These are phyloP conservation scores for Antitrichia curtipendula DNA, from an alignment of 225 moss, liverwort and hornwort species.

Conservation along the genomic window DNA sequence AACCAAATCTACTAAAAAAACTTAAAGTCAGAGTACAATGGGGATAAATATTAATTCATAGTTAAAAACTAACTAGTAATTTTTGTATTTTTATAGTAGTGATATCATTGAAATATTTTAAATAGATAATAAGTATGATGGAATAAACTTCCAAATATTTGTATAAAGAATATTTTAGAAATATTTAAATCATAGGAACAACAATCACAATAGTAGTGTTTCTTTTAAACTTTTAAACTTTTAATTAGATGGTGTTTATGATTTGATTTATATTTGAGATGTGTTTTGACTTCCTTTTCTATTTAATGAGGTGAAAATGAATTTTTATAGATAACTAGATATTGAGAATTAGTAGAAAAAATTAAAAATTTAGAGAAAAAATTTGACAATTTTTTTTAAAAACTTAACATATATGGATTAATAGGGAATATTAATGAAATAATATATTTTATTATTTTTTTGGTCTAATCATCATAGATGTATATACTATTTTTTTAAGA, in stretches of 20 bases:
- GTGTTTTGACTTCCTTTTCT: not conserved
- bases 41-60: accelerated
- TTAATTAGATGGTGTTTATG: accelerated
- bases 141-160: not conserved
- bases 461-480: not conserved
- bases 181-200: not conserved
- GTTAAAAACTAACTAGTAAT: not conserved
- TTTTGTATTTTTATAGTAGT: not conserved
- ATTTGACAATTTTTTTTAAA: accelerated
- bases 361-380: not conserved
- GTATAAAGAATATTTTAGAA: not conserved
- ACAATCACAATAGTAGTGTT: accelerated
- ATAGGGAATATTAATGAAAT: not conserved
- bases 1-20: not conserved
- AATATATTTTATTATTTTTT: not conserved
- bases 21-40: accelerated
- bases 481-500: not conserved
- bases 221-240: not conserved
- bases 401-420: too few relatives aligned
- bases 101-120: accelerated
- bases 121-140: not conserved
- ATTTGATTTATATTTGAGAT: not conserved
- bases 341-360: too few relatives aligned
- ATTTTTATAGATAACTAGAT: too few relatives aligned
- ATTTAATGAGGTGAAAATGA: not conserved